Evolutionary conservation across 371 early-diverging fungal species (phyloP).

Genomic region (Batkoa obscura): DNA sequence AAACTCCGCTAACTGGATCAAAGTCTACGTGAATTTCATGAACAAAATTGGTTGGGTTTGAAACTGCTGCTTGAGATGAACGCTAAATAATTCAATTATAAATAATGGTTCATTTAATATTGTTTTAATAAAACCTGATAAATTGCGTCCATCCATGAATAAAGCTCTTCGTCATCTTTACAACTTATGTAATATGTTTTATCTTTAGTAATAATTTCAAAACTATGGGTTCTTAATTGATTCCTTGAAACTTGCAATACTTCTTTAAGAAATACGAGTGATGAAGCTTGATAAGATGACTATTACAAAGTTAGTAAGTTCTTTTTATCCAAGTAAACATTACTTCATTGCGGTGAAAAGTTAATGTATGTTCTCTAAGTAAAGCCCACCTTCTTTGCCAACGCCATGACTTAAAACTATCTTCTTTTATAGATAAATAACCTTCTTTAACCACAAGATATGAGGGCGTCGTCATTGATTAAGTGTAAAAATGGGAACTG

Average conservation of each 20-base stretch:
- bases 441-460: conserved; percentile 53
- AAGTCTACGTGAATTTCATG: conserved; percentile 79
- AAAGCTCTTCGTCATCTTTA: conserved; percentile 84
- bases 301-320: conserved; percentile 10
- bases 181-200: conserved; percentile 68
- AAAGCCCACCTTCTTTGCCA: conserved; percentile 88
- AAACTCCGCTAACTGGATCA: conserved; percentile 57
- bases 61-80: conserved; percentile 31
- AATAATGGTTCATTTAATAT: neutral
- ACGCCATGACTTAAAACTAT: conserved; percentile 65
- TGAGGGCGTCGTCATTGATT: neutral
- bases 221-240: conserved; percentile 70
- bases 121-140: conserved; percentile 33
- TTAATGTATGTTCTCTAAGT: conserved; percentile 72
- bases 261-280: conserved; percentile 72
- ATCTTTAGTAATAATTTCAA: conserved; percentile 74
- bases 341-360: conserved; percentile 87
- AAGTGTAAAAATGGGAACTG: too few relatives aligned
- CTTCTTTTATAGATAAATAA: conserved; percentile 72
- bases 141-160: conserved; percentile 91
- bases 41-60: conserved; percentile 64
- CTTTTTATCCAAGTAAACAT: neutral
- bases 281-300: conserved; percentile 47
- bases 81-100: conserved; percentile 15
- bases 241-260: conserved; percentile 61